These are phyloP conservation scores for Neurospora sp. DNA, from an alignment of 495 filamentous ascomycete species.

Conservation along the genomic window DNA sequence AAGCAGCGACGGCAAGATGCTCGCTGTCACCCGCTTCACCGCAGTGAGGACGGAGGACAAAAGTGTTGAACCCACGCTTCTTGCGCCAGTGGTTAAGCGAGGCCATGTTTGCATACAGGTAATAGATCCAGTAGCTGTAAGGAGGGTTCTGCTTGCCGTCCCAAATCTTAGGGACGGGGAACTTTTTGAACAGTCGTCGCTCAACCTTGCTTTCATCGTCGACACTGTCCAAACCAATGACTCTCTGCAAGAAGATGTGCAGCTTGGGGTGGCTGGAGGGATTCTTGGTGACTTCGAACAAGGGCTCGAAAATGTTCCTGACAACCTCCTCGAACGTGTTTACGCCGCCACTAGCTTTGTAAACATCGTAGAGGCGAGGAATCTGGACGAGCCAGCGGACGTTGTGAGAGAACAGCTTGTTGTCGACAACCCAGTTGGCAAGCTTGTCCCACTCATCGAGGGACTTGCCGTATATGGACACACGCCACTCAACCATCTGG, in stretches of 20 bases:
- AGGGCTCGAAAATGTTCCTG: conserved; percentile 81
- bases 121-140: conserved; percentile 98
- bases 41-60: conserved; percentile 86
- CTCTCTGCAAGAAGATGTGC: conserved; percentile 87
- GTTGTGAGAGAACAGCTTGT: conserved; percentile 94
- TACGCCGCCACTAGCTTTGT: conserved; percentile 80
- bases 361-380: conserved; percentile 89
- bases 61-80: conserved; percentile 88
- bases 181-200: conserved; percentile 83
- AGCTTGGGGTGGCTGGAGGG: conserved; percentile 82
- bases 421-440: conserved; percentile 96
- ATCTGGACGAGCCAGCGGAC: conserved; percentile 96
- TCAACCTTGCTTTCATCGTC: conserved; percentile 97
- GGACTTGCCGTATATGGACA: conserved; percentile 88
- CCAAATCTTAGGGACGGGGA: conserved; percentile 82
- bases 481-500: conserved; percentile 98
- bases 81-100: conserved; percentile 90
- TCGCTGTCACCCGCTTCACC: conserved; percentile 96
- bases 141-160: conserved; percentile 88
- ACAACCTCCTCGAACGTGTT: conserved; percentile 83
- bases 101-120: conserved; percentile 87
- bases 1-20: conserved; percentile 81
- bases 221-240: conserved; percentile 94
- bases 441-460: conserved; percentile 97
- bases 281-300: conserved; percentile 90